These are phyloP conservation scores for Tuber magnatum DNA, from an alignment of 495 filamentous ascomycete genomes.

Conservation along the genomic window DNA sequence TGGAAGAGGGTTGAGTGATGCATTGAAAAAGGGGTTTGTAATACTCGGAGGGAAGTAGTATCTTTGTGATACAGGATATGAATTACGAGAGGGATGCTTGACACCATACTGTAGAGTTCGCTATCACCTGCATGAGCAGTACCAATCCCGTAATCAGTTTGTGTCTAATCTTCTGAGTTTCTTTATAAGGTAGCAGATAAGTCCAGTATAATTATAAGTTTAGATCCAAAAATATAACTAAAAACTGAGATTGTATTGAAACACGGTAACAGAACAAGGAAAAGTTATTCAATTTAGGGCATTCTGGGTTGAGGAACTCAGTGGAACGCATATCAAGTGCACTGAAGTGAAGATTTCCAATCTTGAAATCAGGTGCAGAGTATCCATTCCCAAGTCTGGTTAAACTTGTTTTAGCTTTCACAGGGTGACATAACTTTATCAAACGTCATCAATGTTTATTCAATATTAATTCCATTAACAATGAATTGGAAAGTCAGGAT, in stretches of 20 bases:
- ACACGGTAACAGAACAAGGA: no score
- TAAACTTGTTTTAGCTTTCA: conserved; percentile 3
- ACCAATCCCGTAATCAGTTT: no score
- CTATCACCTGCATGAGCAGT: conserved; percentile 11
- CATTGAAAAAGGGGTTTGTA: no score
- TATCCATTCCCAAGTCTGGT: conserved; percentile 3
- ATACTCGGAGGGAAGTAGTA: conserved; percentile 13
- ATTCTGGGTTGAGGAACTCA: conserved; percentile 11
- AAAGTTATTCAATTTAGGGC: conserved; percentile 18
- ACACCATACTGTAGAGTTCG: conserved; percentile 11
- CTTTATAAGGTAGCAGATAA: no score
- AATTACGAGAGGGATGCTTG: background rate
- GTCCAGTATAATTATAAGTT: background rate
- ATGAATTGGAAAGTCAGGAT: no score
- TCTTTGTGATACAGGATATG: conserved; percentile 24
- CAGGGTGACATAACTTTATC: conserved; percentile 13
- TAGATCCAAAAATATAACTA: background rate
- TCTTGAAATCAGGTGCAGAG: no score
- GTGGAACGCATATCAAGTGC: conserved; percentile 17
- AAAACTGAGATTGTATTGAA: conserved; percentile 5
- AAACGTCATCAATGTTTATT: no score
- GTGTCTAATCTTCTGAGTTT: no score
- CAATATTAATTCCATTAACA: no score
- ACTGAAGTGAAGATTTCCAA: conserved; percentile 10
- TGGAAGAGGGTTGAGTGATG: conserved; percentile 6